phyloP scores from a whole-genome alignment of 2,329 filamentous ascomycete genomes.

The Dryadomyces quercus-mongolicae region DNA sequence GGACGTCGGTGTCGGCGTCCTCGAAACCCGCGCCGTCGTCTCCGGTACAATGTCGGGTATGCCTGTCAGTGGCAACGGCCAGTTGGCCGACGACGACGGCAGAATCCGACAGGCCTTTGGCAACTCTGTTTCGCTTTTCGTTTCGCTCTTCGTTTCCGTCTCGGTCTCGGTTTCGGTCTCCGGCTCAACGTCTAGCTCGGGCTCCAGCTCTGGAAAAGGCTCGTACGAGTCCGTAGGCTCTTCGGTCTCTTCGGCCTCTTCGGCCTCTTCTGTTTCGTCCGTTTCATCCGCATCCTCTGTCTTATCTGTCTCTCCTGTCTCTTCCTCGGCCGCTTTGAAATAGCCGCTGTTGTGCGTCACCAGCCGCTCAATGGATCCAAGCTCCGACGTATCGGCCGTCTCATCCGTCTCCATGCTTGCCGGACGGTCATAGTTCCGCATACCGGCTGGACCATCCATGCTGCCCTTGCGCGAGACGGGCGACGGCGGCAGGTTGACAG shows the following conservation, averaged over 20 bases:
- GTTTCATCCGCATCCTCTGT: background rate
- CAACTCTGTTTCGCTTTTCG: too few relatives aligned
- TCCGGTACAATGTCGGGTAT: background rate
- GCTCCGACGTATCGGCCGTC: too few relatives aligned
- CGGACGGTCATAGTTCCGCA: too few relatives aligned
- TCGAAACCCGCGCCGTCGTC: background rate
- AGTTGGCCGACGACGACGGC: slow-evolving; percentile 9
- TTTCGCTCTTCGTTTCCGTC: background rate
- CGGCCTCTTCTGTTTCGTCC: too few relatives aligned
- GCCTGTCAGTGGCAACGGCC: slow-evolving; percentile 9
- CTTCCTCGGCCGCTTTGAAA: too few relatives aligned
- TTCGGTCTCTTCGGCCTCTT: background rate
- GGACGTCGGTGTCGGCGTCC: background rate
- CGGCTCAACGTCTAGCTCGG: background rate
- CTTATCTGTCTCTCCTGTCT: background rate
- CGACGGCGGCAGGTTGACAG: background rate
- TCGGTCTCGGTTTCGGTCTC: too few relatives aligned
- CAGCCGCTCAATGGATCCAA: too few relatives aligned
- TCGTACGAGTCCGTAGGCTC: background rate
- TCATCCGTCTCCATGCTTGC: too few relatives aligned
- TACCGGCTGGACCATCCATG: background rate
- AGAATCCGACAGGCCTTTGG: background rate
- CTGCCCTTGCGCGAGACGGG: background rate
- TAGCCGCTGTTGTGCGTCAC: too few relatives aligned
- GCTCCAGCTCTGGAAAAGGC: background rate